Evolutionary conservation across 2,329 filamentous ascomycete species (phyloP).

Genomic region (Peltaster fructicola): DNA sequence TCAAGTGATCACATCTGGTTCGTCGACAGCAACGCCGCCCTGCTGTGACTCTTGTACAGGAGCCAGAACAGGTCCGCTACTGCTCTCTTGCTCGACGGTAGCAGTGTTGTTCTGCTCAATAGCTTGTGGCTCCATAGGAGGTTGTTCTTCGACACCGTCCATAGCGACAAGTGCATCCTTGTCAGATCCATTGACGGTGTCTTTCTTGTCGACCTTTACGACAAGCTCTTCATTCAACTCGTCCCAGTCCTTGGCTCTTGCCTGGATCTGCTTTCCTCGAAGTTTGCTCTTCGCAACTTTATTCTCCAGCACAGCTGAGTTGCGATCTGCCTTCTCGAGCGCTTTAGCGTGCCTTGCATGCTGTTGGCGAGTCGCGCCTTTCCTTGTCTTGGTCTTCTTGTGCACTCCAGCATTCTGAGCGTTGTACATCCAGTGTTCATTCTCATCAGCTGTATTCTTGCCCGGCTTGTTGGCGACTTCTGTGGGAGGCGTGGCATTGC

Average conservation of each 20-base stretch:
- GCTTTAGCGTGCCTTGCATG: conserved; percentile 35
- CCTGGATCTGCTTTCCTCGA: conserved; percentile 27
- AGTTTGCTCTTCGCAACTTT: conserved; percentile 36
- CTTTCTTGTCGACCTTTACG: conserved; percentile 3
- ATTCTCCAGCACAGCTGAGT: conserved; percentile 36
- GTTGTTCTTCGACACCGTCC: no score
- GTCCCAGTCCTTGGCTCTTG: conserved; percentile 15
- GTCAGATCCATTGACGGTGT: no score
- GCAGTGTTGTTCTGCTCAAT: no score
- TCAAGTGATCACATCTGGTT: no score
- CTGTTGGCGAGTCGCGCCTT: conserved; percentile 35
- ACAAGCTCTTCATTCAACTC: conserved; percentile 15
- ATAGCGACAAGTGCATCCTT: no score
- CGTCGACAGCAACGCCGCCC: no score
- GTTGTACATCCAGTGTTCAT: conserved; percentile 49
- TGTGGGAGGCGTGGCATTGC: conserved; percentile 43
- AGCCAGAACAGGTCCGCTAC: no score
- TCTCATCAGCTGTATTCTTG: conserved; percentile 23
- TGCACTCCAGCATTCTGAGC: conserved; percentile 51
- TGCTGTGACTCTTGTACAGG: no score
- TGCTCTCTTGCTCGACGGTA: no score
- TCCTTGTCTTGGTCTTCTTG: conserved; percentile 44
- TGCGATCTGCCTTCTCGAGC: conserved; percentile 36
- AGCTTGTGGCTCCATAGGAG: no score
- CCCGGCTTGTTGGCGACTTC: conserved; percentile 26